Conservation (phyloP, 192 early-diverging fungal genomes). For the Phycomyces blakesleeanus region DNA sequence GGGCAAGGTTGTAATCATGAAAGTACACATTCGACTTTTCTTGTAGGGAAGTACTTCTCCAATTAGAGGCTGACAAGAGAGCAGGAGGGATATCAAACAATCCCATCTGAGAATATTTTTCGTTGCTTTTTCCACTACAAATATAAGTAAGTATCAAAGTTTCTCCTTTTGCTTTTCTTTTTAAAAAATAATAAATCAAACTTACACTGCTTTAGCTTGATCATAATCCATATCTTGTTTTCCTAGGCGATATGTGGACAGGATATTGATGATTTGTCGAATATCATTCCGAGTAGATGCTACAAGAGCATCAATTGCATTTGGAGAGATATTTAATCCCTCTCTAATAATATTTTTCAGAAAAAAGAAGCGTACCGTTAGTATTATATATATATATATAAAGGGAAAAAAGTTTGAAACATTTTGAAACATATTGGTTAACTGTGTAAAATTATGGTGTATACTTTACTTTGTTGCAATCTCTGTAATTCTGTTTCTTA, state of each 20-base stretch:
- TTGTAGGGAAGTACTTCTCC: slow-evolving; percentile 40
- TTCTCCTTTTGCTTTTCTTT: background rate
- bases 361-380: background rate
- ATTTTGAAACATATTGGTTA: no score
- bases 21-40: slow-evolving; percentile 92
- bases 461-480: background rate
- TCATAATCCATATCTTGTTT: slow-evolving; percentile 70
- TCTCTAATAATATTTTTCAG: slow-evolving; percentile 47
- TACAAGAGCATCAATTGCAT: slow-evolving; percentile 81
- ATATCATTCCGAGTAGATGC: slow-evolving; percentile 83
- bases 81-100: slow-evolving; percentile 76
- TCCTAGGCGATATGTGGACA: slow-evolving; percentile 85
- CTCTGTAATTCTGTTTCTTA: background rate
- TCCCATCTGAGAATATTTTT: slow-evolving; percentile 38
- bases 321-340: slow-evolving; percentile 66
- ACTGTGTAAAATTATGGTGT: background rate
- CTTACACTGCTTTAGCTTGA: slow-evolving; percentile 71
- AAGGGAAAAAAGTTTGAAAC: no score
- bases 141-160: background rate
- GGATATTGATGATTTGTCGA: slow-evolving; percentile 91
- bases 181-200: slow-evolving; percentile 4
- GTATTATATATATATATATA: background rate
- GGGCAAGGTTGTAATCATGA: slow-evolving; percentile 79
- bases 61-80: slow-evolving; percentile 52
- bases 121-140: slow-evolving; percentile 27